Evolutionary conservation across 768 basidiomycete genomes (phyloP), one percentile per base, ranked within the genome.

Genomic region (Boletellus ananiceps): DNA sequence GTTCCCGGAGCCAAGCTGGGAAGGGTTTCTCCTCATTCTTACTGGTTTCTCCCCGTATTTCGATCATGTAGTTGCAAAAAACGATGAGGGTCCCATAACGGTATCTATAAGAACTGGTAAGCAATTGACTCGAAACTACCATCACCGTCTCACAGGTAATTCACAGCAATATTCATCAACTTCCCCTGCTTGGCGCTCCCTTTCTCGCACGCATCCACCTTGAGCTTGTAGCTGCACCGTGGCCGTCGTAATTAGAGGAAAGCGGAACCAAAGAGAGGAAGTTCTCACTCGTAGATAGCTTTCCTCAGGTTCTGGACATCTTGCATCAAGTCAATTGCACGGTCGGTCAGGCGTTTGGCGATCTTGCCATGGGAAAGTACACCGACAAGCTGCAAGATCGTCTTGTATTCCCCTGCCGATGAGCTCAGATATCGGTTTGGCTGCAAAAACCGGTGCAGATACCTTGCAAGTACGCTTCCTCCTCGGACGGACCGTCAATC

Each of bases 281-380:
- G 0, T 40, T 72, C 88, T 67, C 64, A 97, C 88, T 95, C 91
- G 63, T 91, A 96, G 42, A 99, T 86, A 0, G 96, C 92, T 66
- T 90, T 91, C 32, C 96, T 82, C 34, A 99, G 74, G 63, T 99
- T 99, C 68, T 99, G 96, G 0, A 99, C 94, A 55, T 94, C 93
- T 69, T 90, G 87, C 89, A 93, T 93, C 57, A 84, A 69, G 68
- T 98, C 94, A 57, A 96, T 83, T 2, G 88, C 92, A 19, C 81
- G 73, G 65, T 98, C 95, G 0, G 93, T 85, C 52, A 98, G 66
- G 36, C 83, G 81, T 69, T 99, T 99, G 11, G 96, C 95, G 9
- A 84, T 72, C 67, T 97, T 97, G 16, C 96, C 95, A 58, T 94
- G 80, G 8, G 89, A 88, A 27, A 97, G 78, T 11, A 97, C 86